A percentile compares a stretch with the other conserved stretches of the same genome.
Conservation (phyloP, 1,284 basidiomycete genomes). For the Cutaneotrichosporon dermatis region DNA sequence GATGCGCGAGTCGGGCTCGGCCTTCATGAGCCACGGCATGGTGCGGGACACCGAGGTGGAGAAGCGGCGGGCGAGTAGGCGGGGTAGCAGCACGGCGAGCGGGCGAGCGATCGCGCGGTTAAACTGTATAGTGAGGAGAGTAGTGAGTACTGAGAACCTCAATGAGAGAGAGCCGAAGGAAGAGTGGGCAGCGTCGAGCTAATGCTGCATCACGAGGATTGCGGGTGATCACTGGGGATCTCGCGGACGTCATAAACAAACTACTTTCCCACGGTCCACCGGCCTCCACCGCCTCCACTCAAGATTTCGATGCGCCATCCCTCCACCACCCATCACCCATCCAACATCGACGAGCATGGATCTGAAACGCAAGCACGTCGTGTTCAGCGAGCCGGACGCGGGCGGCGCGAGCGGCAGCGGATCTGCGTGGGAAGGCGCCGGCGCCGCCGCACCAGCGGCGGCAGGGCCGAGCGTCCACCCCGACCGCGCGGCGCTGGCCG, state of each 20-base stretch:
- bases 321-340: background rate
- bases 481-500: conserved; percentile 9
- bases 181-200: background rate
- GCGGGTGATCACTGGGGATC: too few species aligned
- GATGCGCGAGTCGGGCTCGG: conserved; percentile 79
- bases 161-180: background rate
- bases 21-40: conserved; percentile 77
- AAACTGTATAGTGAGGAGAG: background rate
- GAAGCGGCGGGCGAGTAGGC: background rate
- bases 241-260: background rate
- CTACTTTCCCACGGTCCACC: conserved; percentile 21
- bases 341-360: conserved; percentile 4
- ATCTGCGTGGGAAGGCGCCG: background rate
- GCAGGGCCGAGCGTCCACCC: conserved; percentile 9
- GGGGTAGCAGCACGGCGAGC: background rate
- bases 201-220: too few species aligned
- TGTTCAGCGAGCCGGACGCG: conserved; percentile 13
- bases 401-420: too few species aligned
- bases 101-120: too few species aligned
- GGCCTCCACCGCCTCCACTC: conserved; percentile 6
- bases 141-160: too few species aligned
- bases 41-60: background rate
- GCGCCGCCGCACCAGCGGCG: background rate
- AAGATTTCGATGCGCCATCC: conserved; percentile 14
- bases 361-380: conserved; percentile 31